These are phyloP conservation scores for Moniliophthora roreri DNA, from an alignment of 1,284 basidiomycete genomes.

Conservation along the genomic window DNA sequence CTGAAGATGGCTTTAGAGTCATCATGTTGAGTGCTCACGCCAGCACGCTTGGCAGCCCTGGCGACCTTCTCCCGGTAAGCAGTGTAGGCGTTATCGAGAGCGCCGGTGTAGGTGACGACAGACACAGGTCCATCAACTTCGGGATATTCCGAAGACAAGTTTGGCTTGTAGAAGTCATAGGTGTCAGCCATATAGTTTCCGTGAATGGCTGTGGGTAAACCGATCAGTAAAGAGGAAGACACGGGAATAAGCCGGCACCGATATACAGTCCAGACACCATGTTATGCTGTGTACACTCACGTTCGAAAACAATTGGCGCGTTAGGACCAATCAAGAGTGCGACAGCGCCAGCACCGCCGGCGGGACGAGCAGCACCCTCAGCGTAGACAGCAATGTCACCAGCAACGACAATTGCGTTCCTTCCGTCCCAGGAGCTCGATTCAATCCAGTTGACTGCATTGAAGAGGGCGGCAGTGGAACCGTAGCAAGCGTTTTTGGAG, in stretches of 20 bases:
- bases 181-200: conserved; percentile 98
- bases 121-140: conserved; percentile 98
- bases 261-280: conserved; percentile 6
- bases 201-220: conserved; percentile 75
- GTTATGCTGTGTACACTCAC: conserved; percentile 52
- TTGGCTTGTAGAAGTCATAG: conserved; percentile 98
- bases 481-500: conserved; percentile 99
- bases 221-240: conserved; percentile 10
- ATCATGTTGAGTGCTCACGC: conserved; percentile 35
- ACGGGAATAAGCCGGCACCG: conserved; percentile 2
- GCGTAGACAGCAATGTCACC: conserved; percentile 99
- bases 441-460: conserved; percentile 98
- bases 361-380: conserved; percentile 92
- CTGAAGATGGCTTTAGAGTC: conserved; percentile 55
- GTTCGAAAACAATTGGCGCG: conserved; percentile 93
- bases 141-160: conserved; percentile 91
- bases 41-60: conserved; percentile 57
- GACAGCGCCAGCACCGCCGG: conserved; percentile 95
- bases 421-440: conserved; percentile 95
- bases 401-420: conserved; percentile 96
- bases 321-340: conserved; percentile 96
- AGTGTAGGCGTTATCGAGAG: conserved; percentile 89
- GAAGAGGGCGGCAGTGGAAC: conserved; percentile 97
- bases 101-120: conserved; percentile 92
- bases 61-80: conserved; percentile 85